Evolutionary conservation across 352 stramenopile species (phyloP), one percentile per base, ranked within the genome.

Genomic region (Pseudoperonospora humuli): DNA sequence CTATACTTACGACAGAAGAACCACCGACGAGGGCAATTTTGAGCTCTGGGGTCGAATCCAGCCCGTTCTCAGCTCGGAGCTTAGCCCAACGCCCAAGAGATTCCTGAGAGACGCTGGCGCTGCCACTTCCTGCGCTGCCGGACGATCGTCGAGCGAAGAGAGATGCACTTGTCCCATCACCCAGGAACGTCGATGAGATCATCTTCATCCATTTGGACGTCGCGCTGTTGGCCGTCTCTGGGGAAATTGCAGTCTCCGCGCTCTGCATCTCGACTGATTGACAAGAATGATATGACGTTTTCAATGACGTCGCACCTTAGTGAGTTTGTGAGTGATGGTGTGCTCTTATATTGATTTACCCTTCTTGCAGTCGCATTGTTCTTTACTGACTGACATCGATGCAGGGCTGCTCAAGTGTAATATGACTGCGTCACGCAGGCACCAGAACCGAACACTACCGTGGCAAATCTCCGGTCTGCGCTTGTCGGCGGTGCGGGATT

Each of bases 11-110:
- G 61, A 93, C 80, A 35, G 70, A 77, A 2, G 79, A 54, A 9
- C 77, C 80, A 20, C 80, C 80, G 3, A 93, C 80, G 9, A 93
- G 70, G 15, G 75, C 80, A 38, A 93, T 84, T 66, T 90, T 93
- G 52, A 90, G 65, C 35, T 84, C 74, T 15, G 67, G 67, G 35
- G 55, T 80, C 21, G 61, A 41, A 45, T 80, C 67, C 7, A 78
- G 35, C 1, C 40, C 54, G 31, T 73, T 61, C 28, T 70, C 58
- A 20, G 45, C 37, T 13, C 45, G 27, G 37, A 54, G 50, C 40
- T 55, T 50, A 41, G 48, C 50, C 51, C 42, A 50, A 10, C 29
- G 40, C 0, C 39, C 43, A 14, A 59, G 34, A 1, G 28, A 24
- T 43, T 50, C 33, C 34, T 36, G 50, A 1, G 54, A 53, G 6